phyloP scores from a whole-genome alignment of 257 asterid genomes.

The Paraleonurus japonicus region DNA sequence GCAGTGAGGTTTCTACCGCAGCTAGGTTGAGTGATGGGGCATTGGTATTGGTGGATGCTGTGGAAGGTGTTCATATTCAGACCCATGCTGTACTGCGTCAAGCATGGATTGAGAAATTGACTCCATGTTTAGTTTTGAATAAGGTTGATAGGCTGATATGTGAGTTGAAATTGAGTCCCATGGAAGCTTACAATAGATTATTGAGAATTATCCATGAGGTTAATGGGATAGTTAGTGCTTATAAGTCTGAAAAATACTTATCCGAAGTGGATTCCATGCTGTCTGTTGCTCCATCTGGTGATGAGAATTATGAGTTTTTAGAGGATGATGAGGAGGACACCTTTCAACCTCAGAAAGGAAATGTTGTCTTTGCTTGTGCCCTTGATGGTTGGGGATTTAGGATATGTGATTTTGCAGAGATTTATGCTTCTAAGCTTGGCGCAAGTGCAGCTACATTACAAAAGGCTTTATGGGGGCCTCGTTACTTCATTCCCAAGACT shows the following conservation, averaged over 20 bases:
- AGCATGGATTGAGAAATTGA: slow-evolving; percentile 93
- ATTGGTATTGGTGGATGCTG: slow-evolving; percentile 81
- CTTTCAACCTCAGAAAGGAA: slow-evolving; percentile 96
- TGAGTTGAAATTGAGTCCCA: slow-evolving; percentile 79
- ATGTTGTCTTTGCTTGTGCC: slow-evolving; percentile 89
- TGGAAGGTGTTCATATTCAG: slow-evolving; percentile 97
- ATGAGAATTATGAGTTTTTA: slow-evolving; percentile 47
- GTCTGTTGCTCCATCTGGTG: slow-evolving; percentile 49
- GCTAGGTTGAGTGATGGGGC: slow-evolving; percentile 98
- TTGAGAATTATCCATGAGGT: slow-evolving; percentile 90
- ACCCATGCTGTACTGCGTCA: slow-evolving; percentile 93
- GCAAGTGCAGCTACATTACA: slow-evolving; percentile 63
- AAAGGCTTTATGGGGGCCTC: slow-evolving; percentile 89
- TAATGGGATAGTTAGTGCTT: slow-evolving; percentile 80
- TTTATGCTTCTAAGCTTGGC: slow-evolving; percentile 74
- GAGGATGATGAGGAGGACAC: slow-evolving; percentile 95
- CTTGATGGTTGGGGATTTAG: slow-evolving; percentile 96
- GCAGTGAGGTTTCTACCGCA: slow-evolving; percentile 97
- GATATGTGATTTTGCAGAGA: slow-evolving; percentile 58
- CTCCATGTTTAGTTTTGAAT: slow-evolving; percentile 77
- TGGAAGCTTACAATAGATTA: slow-evolving; percentile 73
- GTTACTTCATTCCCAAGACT: slow-evolving; percentile 60
- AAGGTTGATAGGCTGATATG: slow-evolving; percentile 77
- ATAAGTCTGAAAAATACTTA: slow-evolving; percentile 78
- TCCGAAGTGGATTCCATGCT: slow-evolving; percentile 92